These are phyloP conservation scores for Hericium alpestre DNA, from an alignment of 768 basidiomycete genomes.

Conservation along the genomic window DNA sequence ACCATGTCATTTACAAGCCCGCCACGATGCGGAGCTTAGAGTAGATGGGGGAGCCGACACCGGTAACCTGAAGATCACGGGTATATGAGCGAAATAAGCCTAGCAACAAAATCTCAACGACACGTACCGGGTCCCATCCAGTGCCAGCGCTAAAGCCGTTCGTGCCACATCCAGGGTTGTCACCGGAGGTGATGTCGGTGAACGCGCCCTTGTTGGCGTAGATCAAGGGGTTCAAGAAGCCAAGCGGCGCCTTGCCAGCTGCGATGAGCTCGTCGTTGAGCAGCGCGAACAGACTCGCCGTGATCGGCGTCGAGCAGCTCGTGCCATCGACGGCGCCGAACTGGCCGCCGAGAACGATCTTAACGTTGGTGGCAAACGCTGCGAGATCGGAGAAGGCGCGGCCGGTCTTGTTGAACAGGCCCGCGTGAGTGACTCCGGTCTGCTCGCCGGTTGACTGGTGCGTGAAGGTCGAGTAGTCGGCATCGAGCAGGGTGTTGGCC, in stretches of 20 bases:
- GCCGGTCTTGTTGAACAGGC: conserved; percentile 1
- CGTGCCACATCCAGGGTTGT: neutral
- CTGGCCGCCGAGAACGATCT: conserved; percentile 2
- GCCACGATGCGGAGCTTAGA: neutral
- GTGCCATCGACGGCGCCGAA: neutral
- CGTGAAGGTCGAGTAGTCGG: neutral
- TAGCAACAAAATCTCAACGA: neutral
- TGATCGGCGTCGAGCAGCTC: conserved; percentile 7
- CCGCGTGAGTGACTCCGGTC: too few relatives aligned
- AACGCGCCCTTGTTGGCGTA: conserved; percentile 8
- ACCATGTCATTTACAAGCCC: neutral
- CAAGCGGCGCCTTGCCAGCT: conserved; percentile 5
- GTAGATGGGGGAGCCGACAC: neutral
- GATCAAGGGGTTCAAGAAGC: conserved; percentile 7
- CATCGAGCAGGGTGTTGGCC: neutral
- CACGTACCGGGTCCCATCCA: neutral
- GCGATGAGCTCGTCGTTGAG: conserved; percentile 13
- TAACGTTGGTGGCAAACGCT: conserved; percentile 1
- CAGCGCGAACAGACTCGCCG: conserved; percentile 13
- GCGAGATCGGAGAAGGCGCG: conserved; percentile 13
- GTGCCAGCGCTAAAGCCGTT: neutral
- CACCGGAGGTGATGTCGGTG: neutral
- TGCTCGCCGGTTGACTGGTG: conserved; percentile 5
- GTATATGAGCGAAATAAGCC: neutral
- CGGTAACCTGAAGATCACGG: neutral